phyloP scores from a whole-genome alignment of 192 early-diverging fungal species.

The Rhizophagus clarus region DNA sequence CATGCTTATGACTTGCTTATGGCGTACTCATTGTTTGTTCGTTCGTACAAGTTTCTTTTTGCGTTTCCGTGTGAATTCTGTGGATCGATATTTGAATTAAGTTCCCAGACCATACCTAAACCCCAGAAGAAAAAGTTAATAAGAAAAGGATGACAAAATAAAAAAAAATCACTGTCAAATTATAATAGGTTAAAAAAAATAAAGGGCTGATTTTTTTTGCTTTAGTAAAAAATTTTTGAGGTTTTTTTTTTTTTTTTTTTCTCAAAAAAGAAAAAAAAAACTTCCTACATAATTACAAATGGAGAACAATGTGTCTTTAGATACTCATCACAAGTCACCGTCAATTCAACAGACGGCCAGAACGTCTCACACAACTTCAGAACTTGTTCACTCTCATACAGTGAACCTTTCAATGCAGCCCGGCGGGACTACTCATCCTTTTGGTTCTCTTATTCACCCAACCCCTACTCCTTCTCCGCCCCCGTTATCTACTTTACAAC shows the following conservation, averaged over 20 bases:
- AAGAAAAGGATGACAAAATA: constrained; percentile 3
- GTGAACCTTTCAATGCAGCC: background rate
- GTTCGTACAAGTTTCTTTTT: constrained; percentile 25
- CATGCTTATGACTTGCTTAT: constrained; percentile 24
- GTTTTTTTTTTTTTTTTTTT: constrained; percentile 24
- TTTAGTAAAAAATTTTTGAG: constrained; percentile 17
- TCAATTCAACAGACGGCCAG: constrained; percentile 22
- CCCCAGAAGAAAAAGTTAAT: background rate
- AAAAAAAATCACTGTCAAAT: constrained; percentile 20
- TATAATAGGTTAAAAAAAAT: constrained; percentile 25
- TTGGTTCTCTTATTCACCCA: constrained; percentile 19
- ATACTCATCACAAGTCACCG: constrained; percentile 29
- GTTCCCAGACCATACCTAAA: constrained; percentile 25
- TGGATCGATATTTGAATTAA: constrained; percentile 5
- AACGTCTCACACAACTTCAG: constrained; percentile 10
- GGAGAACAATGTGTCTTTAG: constrained; percentile 25
- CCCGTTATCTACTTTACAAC: constrained; percentile 1
- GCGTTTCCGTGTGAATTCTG: constrained; percentile 26
- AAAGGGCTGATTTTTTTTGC: constrained; percentile 27
- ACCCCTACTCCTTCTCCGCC: constrained; percentile 20
- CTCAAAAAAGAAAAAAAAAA: background rate
- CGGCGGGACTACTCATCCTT: constrained; percentile 13
- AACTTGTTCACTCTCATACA: constrained; percentile 15
- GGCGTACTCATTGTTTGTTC: constrained; percentile 26
- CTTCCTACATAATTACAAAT: constrained; percentile 9